Conservation (phyloP, 139 green algal genomes). For the Astrephomene gubernaculifera region DNA sequence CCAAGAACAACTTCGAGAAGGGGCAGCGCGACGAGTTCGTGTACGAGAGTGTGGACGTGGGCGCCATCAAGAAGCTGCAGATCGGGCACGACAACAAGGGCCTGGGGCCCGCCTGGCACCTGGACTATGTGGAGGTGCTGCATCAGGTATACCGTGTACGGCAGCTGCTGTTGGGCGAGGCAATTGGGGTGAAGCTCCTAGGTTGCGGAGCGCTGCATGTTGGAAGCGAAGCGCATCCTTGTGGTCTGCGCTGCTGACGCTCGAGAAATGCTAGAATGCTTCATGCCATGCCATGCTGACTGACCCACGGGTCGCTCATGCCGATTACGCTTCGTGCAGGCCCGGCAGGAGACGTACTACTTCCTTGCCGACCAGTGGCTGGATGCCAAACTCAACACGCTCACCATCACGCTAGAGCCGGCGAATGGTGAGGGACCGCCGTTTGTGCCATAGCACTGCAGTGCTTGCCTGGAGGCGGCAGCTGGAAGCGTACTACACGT, state of each 20-base stretch:
- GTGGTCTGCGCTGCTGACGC: too few species aligned
- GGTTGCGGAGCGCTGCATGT: too few species aligned
- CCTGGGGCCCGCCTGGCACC: slow-evolving; percentile 61
- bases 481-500: too few species aligned
- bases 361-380: slow-evolving; percentile 65
- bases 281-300: too few species aligned
- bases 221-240: too few species aligned
- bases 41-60: slow-evolving; percentile 55
- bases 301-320: too few species aligned
- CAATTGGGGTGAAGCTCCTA: neutral
- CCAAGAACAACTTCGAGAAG: slow-evolving; percentile 54
- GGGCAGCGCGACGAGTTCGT: slow-evolving; percentile 63
- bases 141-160: slow-evolving; percentile 33
- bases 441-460: neutral
- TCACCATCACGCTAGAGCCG: slow-evolving; percentile 55
- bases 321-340: slow-evolving; percentile 42
- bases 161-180: neutral
- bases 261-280: too few species aligned
- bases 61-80: slow-evolving; percentile 57
- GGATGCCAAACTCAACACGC: slow-evolving; percentile 62
- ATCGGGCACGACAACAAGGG: slow-evolving; percentile 63
- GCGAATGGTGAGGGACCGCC: slow-evolving; percentile 12
- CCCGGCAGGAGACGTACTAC: slow-evolving; percentile 48
- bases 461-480: too few species aligned
- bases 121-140: slow-evolving; percentile 68